Base-by-base conservation (phyloP, 1,284 basidiomycete species). In the Rugosomyces carneus region DNA sequence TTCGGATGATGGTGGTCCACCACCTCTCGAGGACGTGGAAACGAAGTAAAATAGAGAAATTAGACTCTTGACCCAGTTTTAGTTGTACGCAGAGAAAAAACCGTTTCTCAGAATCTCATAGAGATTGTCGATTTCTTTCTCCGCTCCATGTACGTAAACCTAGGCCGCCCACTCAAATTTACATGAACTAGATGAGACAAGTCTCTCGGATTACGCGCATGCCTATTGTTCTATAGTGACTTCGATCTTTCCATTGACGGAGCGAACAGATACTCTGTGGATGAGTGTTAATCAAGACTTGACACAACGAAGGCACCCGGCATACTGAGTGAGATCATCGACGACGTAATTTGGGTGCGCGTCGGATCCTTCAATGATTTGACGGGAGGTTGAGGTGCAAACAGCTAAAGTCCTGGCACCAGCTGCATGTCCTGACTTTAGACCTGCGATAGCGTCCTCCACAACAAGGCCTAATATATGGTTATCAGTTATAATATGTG, bases 361-460 rank as follows among this genome's bases (percentile, higher is more conserved):
- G 35, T 66, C 69, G 19, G 71, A 75, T 4, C 61, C 64, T 23
- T 74, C 54, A 38, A 89, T 68, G 29, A 64, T 60, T 24, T 75
- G 67, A n/a, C 75, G 68, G 16, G 74, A 58, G 50, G 89, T 84
- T 5, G 84, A 87, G n/a, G 90, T 92, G 58, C 86, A 88, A 1
- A 91, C 84, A 0, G 82, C 89, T 10, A 92, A 70, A 0, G 86
- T 85, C 37, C 65, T 72, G 37, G 82, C 73, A 13, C 88, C 88
- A n/a, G 88, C 83, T 5, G 81, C 80, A 37, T 76, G 77, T 7
- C 89, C 90, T 13, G 86, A 73, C 49, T 68, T 72, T 44, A 93
- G 67, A 0, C 90, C 90, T 5, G 84, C 82, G 2, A 89, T 84
- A 0, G 90, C 89, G 60, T 93, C 90, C 58, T 93, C 89, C 10